Conservation (phyloP, 2,329 filamentous ascomycete species). For the Aschersonia sp. region DNA sequence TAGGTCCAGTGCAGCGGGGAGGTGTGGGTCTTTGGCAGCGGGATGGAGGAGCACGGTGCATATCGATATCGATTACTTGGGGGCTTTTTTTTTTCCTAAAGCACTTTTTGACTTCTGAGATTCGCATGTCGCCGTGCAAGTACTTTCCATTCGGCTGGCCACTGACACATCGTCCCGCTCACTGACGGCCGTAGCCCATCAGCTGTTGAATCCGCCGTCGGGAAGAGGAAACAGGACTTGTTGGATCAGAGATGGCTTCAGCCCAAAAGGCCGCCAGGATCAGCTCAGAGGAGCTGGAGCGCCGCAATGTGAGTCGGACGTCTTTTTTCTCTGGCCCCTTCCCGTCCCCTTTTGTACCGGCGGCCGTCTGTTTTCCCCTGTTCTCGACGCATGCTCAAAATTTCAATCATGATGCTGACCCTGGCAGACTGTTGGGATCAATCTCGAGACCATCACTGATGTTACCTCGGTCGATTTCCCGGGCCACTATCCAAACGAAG, state of each 20-base stretch:
- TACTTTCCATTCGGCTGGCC: too few relatives aligned
- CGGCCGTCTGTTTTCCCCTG: conserved; percentile 1
- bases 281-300: conserved; percentile 41
- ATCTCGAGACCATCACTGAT: conserved; percentile 80
- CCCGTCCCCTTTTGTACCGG: not conserved
- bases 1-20: not conserved
- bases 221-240: too few relatives aligned
- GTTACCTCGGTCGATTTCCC: conserved; percentile 86
- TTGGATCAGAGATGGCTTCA: conserved; percentile 15
- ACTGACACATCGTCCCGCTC: too few relatives aligned
- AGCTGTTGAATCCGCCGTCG: too few relatives aligned
- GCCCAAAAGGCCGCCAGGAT: conserved; percentile 21
- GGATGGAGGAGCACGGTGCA: not conserved
- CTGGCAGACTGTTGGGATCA: conserved; percentile 65
- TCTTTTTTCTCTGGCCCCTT: not conserved
- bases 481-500: conserved; percentile 78
- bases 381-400: too few relatives aligned
- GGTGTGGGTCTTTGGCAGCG: not conserved
- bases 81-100: not conserved
- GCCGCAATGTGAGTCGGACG: conserved; percentile 38
- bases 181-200: too few relatives aligned
- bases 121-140: not conserved
- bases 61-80: not conserved
- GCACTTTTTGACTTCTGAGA: not conserved
- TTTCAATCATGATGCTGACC: too few relatives aligned